Evolutionary conservation across 2,329 filamentous ascomycete species (phyloP).

Genomic region (Aspergillus niger): DNA sequence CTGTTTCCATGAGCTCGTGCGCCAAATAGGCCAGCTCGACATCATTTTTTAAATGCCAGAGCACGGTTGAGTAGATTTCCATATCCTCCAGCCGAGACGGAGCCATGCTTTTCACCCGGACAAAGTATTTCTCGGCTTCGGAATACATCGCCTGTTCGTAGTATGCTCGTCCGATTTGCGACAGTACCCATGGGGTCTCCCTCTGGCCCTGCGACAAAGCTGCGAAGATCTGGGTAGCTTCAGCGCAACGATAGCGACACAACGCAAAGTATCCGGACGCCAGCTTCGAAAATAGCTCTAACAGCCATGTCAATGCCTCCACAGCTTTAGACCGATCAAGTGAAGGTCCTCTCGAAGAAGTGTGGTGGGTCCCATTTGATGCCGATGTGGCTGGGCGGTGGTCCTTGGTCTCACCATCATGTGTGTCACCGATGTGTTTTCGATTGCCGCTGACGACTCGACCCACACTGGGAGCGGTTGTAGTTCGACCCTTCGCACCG

Average conservation of each 20-base stretch:
- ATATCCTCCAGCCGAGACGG: slow-evolving; percentile 88
- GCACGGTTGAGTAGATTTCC: slow-evolving; percentile 97
- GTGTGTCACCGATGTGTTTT: slow-evolving; percentile 60
- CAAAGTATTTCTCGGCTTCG: slow-evolving; percentile 85
- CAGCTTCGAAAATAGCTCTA: slow-evolving; percentile 80
- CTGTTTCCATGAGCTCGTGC: slow-evolving; percentile 82
- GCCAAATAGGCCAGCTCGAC: slow-evolving; percentile 89
- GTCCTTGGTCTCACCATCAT: slow-evolving; percentile 72
- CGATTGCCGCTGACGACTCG: slow-evolving; percentile 88
- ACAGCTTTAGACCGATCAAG: slow-evolving; percentile 66
- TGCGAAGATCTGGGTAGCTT: slow-evolving; percentile 74
- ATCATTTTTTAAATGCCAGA: slow-evolving; percentile 96
- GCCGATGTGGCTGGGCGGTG: slow-evolving; percentile 40
- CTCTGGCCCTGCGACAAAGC: slow-evolving; percentile 72
- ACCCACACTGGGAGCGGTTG: slow-evolving; percentile 72
- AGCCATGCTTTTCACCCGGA: slow-evolving; percentile 73
- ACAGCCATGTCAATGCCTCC: slow-evolving; percentile 72
- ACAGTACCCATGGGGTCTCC: slow-evolving; percentile 90
- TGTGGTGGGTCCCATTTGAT: slow-evolving; percentile 26
- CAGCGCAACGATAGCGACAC: slow-evolving; percentile 74
- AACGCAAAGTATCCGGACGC: slow-evolving; percentile 77
- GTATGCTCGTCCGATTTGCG: slow-evolving; percentile 85
- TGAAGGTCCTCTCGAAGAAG: slow-evolving; percentile 34
- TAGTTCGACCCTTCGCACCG: slow-evolving; percentile 65
- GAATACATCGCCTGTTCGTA: slow-evolving; percentile 87